phyloP scores from a whole-genome alignment of 306 rosid genomes.

The Prunus mira region DNA sequence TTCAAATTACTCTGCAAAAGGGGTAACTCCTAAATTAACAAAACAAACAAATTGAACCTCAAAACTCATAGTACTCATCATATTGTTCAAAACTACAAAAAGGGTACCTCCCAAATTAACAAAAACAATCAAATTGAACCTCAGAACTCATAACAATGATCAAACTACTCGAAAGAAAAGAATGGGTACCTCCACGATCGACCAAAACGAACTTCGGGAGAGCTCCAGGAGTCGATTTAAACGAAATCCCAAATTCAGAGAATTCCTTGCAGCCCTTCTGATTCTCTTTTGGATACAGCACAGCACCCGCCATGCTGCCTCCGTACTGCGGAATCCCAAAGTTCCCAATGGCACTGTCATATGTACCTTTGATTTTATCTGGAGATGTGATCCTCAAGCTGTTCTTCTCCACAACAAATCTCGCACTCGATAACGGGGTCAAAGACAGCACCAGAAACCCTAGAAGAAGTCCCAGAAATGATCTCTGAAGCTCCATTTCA shows the following conservation, averaged over 20 bases:
- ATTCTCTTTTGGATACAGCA: constrained; percentile 77
- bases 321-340: constrained; percentile 98
- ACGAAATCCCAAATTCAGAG: constrained; percentile 66
- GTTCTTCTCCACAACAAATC: constrained; percentile 95
- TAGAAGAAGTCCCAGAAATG: constrained; percentile 42
- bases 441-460: constrained; percentile 63
- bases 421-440: constrained; percentile 50
- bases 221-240: constrained; percentile 72
- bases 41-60: neutral
- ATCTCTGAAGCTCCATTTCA: constrained; percentile 59
- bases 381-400: constrained; percentile 93
- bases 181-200: constrained; percentile 87
- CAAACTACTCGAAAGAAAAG: constrained; percentile 13
- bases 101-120: constrained; percentile 73
- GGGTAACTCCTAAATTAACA: neutral
- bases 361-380: constrained; percentile 64
- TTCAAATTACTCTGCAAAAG: constrained; percentile 12
- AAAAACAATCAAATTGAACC: constrained; percentile 31
- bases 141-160: neutral
- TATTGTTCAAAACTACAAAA: constrained; percentile 10
- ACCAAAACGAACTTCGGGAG: constrained; percentile 86
- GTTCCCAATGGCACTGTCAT: constrained; percentile 97
- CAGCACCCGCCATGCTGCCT: constrained; percentile 94
- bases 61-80: constrained; percentile 8
- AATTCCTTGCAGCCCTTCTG: constrained; percentile 82